Base-by-base conservation (phyloP, 169 alveolate genomes). In the Perkinsus marinus region DNA sequence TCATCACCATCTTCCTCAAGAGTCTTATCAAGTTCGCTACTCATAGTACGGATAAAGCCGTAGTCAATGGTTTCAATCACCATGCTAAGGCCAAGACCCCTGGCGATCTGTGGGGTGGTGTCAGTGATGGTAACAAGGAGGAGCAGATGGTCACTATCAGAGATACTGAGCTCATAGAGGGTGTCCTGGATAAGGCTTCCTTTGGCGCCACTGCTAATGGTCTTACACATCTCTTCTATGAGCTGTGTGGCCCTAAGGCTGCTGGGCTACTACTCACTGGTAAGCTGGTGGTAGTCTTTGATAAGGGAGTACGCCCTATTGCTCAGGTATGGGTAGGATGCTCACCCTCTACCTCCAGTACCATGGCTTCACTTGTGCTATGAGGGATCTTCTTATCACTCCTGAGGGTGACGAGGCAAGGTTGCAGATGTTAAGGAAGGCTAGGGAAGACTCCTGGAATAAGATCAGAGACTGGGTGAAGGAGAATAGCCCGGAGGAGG, bases 171-270 rank as follows among this genome's bases (percentile, higher is more conserved):
- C 95, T 98, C 89, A 93, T 98, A 43, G 96, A 96, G 93, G 99
- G 99, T n/a, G 98, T 98, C 68, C 93, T 99, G 39, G 99, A 98
- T 93, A 99, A 99, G 94, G 96, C 97, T 57, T 98, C 98, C 94
- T 96, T 99, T 69, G 99, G 99, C 47, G 97, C 99, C 41, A 96
- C 98, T 39, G 97, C 98, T 46, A 98, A 96, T 94, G 99, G 99
- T 43, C 92, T 99, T 92, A 97, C 98, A 91, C 99, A 99, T 95
- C 96, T 98, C 89, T 97, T 97, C 91, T 97, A 96, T 94, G 99
- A 98, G 95, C 94, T 97, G 69, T 97, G 96, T 91, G 99, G 99
- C 2, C 95, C 98, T 0, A 94, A 96, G 91, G 96, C 97, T 91
- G 97, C 98, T 36, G 99, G 99, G 68, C 96, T 97, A 91, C 97